Base-by-base conservation (phyloP, 75 land plant genomes). In the Pinus tabuliformis region DNA sequence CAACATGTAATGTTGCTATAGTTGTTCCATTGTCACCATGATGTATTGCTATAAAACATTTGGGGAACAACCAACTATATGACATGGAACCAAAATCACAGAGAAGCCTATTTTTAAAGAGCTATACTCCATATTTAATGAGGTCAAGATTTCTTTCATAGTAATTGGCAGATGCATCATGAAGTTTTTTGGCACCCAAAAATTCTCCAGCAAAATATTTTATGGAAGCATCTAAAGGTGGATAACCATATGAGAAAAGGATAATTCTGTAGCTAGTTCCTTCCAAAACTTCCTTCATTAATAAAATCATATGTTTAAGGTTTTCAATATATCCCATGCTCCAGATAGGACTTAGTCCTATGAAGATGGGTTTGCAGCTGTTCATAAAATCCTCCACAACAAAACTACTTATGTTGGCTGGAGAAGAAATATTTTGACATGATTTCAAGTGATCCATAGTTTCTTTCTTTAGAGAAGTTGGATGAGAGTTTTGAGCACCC, bases 21-120 rank as follows among this genome's bases (percentile, higher is more conserved):
- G 99, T 94, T 13, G 98, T 82, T 66, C 99, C 99, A 83, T 97
- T 96, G 24, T 97, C 97, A 3, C 97, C 99, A 80, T 96, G 99
- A 85, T 96, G 99, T 70, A 94, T 66, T 61, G 79, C 90, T 76
- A 87, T 81, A 11, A 78, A 84, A 81, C 97, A 94, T 73, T 81
- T 86, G 3, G 89, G 90, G 52, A 96, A 92, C 57, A 94, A 75
- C 92, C 92, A 94, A 7, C 64, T 74, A 71, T 92, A 96, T 30
- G 95, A 93, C 30, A 96, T 73, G 42, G 84, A 72, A 56, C 97
- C 87, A 66, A 85, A 84, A 59, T 80, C 82, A 64, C 89, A 89
- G 66, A 89, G 72, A 2, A 91, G 85, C 12, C 80, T 71, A 56
- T 79, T 72, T 58, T 72, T 58, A 72, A 89, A 87, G 4, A 88